A percentile compares a stretch with the other conserved stretches of the same genome.
Evolutionary conservation across 2,329 filamentous ascomycete genomes (phyloP).

Genomic region (Trichoderma atrobrunneum): DNA sequence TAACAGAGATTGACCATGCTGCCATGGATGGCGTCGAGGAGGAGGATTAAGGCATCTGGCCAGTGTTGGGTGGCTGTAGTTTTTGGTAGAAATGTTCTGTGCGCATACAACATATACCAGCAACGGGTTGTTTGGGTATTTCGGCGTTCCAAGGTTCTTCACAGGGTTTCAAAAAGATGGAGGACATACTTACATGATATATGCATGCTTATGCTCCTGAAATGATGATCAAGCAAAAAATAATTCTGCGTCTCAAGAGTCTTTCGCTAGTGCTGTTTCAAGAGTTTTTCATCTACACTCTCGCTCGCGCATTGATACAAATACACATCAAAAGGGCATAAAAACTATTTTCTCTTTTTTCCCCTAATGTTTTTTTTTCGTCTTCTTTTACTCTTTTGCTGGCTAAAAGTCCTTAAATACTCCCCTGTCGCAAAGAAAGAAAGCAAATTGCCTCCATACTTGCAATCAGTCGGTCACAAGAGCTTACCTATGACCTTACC

Average conservation of each 20-base stretch:
- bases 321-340: neutral
- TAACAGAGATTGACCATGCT: conserved; percentile 52
- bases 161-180: conserved; percentile 30
- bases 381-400: neutral
- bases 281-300: neutral
- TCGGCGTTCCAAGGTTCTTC: conserved; percentile 35
- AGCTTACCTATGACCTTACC: conserved; percentile 59
- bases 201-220: conserved; percentile 29
- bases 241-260: neutral
- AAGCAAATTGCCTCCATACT: conserved; percentile 8
- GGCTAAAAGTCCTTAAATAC: conserved; percentile 22
- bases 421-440: neutral
- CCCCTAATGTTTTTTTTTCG: neutral
- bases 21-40: conserved; percentile 40
- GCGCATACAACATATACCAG: conserved; percentile 37
- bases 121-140: conserved; percentile 33
- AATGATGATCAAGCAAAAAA: conserved; percentile 26
- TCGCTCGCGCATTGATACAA: neutral
- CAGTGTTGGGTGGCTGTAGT: conserved; percentile 14
- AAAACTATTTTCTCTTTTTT: neutral
- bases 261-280: neutral
- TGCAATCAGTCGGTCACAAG: conserved; percentile 36
- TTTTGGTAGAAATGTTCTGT: conserved; percentile 24
- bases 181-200: conserved; percentile 20
- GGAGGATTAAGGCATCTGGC: conserved; percentile 14